Conservation (phyloP, 2,329 filamentous ascomycete species). For the Neobulgaria alba region DNA sequence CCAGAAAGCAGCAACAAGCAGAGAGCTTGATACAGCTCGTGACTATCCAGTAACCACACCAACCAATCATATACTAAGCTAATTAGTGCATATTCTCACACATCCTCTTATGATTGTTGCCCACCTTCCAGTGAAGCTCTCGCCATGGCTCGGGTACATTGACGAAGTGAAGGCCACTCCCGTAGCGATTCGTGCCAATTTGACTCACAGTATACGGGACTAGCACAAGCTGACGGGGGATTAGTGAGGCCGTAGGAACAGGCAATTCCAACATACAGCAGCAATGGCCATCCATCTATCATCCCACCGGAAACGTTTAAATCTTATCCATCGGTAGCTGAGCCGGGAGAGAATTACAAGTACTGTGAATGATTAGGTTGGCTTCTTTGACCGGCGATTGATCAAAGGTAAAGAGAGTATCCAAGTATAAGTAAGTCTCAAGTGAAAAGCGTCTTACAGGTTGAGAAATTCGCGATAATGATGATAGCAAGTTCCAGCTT, state of each 20-base stretch:
- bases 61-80: constrained; percentile 18
- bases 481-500: constrained; percentile 24
- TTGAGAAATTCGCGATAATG: constrained; percentile 20
- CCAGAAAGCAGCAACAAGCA: constrained; percentile 25
- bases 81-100: background rate
- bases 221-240: constrained; percentile 19
- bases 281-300: constrained; percentile 26
- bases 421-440: no score
- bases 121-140: constrained; percentile 21
- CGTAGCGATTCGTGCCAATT: constrained; percentile 21
- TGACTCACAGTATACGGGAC: constrained; percentile 21
- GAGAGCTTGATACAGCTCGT: constrained; percentile 26
- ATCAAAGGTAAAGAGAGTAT: no score
- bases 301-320: constrained; percentile 23
- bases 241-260: constrained; percentile 4
- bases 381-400: no score
- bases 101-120: constrained; percentile 2
- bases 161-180: constrained; percentile 22
- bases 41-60: constrained; percentile 23
- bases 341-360: constrained; percentile 21
- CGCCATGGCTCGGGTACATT: constrained; percentile 22
- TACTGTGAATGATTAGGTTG: no score
- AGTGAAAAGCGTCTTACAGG: constrained; percentile 16
- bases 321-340: constrained; percentile 20
- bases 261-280: constrained; percentile 16